Conservation (phyloP, 2,329 filamentous ascomycete genomes). For the Podosphaera xanthii region DNA sequence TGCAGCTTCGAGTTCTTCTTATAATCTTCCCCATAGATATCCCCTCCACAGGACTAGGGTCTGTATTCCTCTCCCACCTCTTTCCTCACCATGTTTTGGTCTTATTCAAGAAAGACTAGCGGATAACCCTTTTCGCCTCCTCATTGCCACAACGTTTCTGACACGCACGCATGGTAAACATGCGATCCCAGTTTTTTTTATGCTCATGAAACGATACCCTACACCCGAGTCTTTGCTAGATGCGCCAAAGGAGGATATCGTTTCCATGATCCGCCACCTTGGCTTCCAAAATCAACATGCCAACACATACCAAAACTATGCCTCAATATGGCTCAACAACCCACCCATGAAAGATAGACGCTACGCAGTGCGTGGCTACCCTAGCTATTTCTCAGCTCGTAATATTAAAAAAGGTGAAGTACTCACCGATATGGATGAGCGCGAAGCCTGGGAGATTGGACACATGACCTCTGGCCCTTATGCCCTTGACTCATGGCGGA, state of each 20-base stretch:
- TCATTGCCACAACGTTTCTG: slow-evolving; percentile 66
- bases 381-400: slow-evolving; percentile 24
- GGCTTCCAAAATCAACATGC: slow-evolving; percentile 50
- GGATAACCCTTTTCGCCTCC: slow-evolving; percentile 52
- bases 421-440: slow-evolving; percentile 21
- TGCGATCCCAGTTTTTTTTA: slow-evolving; percentile 54
- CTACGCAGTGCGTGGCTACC: slow-evolving; percentile 33
- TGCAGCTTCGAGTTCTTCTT: not conserved
- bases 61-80: slow-evolving; percentile 41
- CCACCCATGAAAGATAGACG: slow-evolving; percentile 37
- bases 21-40: slow-evolving; percentile 6
- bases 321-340: slow-evolving; percentile 38
- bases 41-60: slow-evolving; percentile 20
- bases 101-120: slow-evolving; percentile 66
- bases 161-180: slow-evolving; percentile 54
- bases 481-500: slow-evolving; percentile 74
- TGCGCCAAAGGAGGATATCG: slow-evolving; percentile 31
- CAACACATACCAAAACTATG: slow-evolving; percentile 44
- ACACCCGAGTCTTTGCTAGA: slow-evolving; percentile 37
- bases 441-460: slow-evolving; percentile 51
- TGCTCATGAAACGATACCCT: slow-evolving; percentile 44
- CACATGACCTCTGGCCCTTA: slow-evolving; percentile 68
- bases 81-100: slow-evolving; percentile 42
- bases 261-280: slow-evolving; percentile 41
- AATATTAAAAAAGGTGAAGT: slow-evolving; percentile 24